Percentiles rank a stretch among this genome's conserved stretches.
phyloP scores from a whole-genome alignment of 768 basidiomycete species.

The Rhodotorula graminis region DNA sequence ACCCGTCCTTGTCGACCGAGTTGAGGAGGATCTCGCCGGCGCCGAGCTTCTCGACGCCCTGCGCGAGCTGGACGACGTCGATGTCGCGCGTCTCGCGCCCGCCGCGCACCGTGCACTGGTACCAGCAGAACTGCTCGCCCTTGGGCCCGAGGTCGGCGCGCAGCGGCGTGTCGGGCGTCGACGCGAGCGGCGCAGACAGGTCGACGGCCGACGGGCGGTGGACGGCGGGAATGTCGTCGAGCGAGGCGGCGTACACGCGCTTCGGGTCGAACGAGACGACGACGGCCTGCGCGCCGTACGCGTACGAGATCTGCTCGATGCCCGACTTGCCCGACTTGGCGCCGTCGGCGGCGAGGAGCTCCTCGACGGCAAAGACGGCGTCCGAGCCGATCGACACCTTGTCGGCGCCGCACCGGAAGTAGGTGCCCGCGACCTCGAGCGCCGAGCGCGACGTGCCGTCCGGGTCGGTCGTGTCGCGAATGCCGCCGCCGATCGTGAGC shows the following conservation, averaged over 20 bases:
- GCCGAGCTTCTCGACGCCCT: conserved; percentile 82
- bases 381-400: conserved; percentile 98
- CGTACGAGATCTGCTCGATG: conserved; percentile 84
- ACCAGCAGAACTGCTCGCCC: conserved; percentile 85
- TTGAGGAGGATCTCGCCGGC: conserved; percentile 94
- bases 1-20: conserved; percentile 93
- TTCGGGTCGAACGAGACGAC: conserved; percentile 95
- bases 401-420: conserved; percentile 96
- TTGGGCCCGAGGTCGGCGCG: conserved; percentile 46
- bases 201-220: conserved; percentile 51
- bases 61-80: conserved; percentile 84
- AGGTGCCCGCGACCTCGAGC: conserved; percentile 88
- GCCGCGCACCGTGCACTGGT: conserved; percentile 93
- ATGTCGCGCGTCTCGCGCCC: conserved; percentile 77
- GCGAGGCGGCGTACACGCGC: conserved; percentile 67
- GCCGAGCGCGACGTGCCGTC: conserved; percentile 83
- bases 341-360: conserved; percentile 52
- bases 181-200: conserved; percentile 43
- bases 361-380: conserved; percentile 89
- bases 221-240: conserved; percentile 47
- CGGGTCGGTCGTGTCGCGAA: conserved; percentile 91
- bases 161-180: conserved; percentile 43
- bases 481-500: conserved; percentile 96
- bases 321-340: conserved; percentile 55
- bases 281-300: conserved; percentile 92